Base-by-base conservation (phyloP, 140 eudicot genomes). In the Anethum foeniculum region DNA sequence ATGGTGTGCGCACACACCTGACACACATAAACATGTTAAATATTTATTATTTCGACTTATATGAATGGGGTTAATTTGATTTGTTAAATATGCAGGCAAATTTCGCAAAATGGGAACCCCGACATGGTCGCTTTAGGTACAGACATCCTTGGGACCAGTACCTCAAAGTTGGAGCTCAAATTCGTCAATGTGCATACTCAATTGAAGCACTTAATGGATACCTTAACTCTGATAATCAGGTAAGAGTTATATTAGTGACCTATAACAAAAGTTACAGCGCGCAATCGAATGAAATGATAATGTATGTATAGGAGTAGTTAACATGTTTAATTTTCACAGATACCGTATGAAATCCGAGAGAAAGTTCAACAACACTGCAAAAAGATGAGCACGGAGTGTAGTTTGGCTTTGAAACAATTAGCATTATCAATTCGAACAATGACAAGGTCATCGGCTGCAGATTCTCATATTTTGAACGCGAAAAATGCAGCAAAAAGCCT, bases 101-200 rank as follows among this genome's bases (percentile, higher is more conserved):
- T 84, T 92, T 90, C 73, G 96, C 97, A 23, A 84, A 84, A 88
- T 94, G 97, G 98, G 98, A 94, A 80, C 97, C 98, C 18, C 81
- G 96, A 21, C 96, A 94, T 54, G 98, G 96, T 1, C 77, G 81
- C 6, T 91, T 91, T 78, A 79, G 85, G 86, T 90, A 87, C 82
- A 75, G 91, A 7, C 97, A 91, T 34, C 98, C 98, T 2, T 90
- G 97, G 97, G 87, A 85, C 52, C 94, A 94, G 46, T 94, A 94
- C 75, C 81, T 91, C 44, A 87, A 90, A 86, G 86, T 91, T 32
- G 98, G 97, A 25, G 81, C 80, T 38, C 86, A 87, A 23, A 79
- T 85, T 6, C 79, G 96, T 25, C 91, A 90, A 84, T 94, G 94
- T 85, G 98, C 97, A 39, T 88, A 81, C 85, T 85, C 84, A 21